A percentile compares a stretch with the other conserved stretches of the same genome.
Conservation (phyloP, 192 early-diverging fungal genomes). For the Podila verticillata region DNA sequence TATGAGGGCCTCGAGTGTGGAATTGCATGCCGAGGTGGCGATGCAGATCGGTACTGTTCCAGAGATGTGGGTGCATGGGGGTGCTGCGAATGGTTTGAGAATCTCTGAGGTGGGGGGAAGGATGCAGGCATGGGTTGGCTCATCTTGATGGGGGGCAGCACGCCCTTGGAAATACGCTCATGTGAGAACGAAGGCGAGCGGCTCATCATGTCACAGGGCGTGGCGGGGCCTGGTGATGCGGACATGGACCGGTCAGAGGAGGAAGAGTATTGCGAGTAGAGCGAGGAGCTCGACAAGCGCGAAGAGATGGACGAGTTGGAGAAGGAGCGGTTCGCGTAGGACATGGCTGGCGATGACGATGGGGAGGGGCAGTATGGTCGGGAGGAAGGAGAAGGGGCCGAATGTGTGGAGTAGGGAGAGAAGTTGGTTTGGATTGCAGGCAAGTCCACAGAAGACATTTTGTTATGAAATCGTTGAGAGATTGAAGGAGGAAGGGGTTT, state of each 20-base stretch:
- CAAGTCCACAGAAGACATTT: slow-evolving; percentile 14
- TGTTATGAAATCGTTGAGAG: slow-evolving; percentile 3
- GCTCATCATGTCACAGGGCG: slow-evolving; percentile 28
- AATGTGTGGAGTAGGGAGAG: slow-evolving; percentile 6
- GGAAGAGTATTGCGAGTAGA: slow-evolving; percentile 40
- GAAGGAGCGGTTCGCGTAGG: slow-evolving; percentile 17
- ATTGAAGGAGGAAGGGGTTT: neutral
- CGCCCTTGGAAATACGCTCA: slow-evolving; percentile 23
- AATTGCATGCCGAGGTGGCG: slow-evolving; percentile 12
- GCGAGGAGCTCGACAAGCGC: slow-evolving; percentile 36
- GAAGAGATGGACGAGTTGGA: slow-evolving; percentile 39
- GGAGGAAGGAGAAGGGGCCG: slow-evolving; percentile 8
- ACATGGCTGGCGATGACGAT: slow-evolving; percentile 19
- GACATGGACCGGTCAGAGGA: slow-evolving; percentile 40
- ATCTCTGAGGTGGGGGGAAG: slow-evolving; percentile 25
- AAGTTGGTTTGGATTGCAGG: slow-evolving; percentile 40
- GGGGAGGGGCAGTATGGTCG: slow-evolving; percentile 26
- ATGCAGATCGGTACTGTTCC: neutral
- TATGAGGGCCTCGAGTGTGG: slow-evolving; percentile 20
- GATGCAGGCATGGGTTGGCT: slow-evolving; percentile 15
- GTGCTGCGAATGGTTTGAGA: slow-evolving; percentile 3
- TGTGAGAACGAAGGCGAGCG: slow-evolving; percentile 50
- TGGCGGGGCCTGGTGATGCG: slow-evolving; percentile 34
- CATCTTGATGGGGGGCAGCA: slow-evolving; percentile 7
- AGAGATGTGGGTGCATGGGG: slow-evolving; percentile 5